Evolutionary conservation across 331 rosid species (phyloP).

Genomic region (Pyracantha coccinea): DNA sequence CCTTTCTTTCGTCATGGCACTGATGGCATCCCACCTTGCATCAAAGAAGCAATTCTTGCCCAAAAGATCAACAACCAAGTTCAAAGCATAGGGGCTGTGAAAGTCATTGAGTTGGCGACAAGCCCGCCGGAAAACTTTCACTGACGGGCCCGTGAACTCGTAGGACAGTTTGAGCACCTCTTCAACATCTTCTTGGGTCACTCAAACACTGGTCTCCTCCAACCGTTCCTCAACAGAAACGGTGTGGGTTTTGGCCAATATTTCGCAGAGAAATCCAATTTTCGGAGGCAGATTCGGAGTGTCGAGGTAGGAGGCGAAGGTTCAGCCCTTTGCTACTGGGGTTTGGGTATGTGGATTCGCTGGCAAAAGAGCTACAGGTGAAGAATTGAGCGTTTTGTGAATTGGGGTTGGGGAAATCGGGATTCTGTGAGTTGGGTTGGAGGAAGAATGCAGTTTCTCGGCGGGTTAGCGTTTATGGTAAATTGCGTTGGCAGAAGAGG

Average conservation of each 20-base stretch:
- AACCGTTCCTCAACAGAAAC: conserved; percentile 31
- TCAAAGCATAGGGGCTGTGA: conserved; percentile 67
- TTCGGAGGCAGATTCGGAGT: conserved; percentile 16
- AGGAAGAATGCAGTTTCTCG: neutral
- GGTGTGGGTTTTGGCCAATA: conserved; percentile 38
- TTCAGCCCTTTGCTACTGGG: neutral
- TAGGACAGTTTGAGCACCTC: conserved; percentile 55
- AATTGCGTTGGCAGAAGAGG: neutral
- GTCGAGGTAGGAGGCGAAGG: conserved; percentile 34
- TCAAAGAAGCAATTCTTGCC: conserved; percentile 55
- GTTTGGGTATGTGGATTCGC: neutral
- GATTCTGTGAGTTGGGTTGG: neutral
- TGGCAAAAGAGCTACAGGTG: neutral
- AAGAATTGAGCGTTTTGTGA: neutral
- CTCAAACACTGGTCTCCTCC: conserved; percentile 17
- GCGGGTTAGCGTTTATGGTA: neutral
- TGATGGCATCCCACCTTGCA: conserved; percentile 65
- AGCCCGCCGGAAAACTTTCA: conserved; percentile 65
- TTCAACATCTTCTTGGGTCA: conserved; percentile 44
- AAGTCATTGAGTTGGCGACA: conserved; percentile 37
- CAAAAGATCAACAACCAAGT: conserved; percentile 48
- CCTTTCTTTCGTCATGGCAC: conserved; percentile 41
- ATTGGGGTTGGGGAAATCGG: neutral
- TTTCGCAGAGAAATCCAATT: conserved; percentile 38
- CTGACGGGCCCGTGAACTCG: conserved; percentile 42